Base-by-base conservation (phyloP, 805 yeast genomes). In the Dipodascopsis uninucleata region DNA sequence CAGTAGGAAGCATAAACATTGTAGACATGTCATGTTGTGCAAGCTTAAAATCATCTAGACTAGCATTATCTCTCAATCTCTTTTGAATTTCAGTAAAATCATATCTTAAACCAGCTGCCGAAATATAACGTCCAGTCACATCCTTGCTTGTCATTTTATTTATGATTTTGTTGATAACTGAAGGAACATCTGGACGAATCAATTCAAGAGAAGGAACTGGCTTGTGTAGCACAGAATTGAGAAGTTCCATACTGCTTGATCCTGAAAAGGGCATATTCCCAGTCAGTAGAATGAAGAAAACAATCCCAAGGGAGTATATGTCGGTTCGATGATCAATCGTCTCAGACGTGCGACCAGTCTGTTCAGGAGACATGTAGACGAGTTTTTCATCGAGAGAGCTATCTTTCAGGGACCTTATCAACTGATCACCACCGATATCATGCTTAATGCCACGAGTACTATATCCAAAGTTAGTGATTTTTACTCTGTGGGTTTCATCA, bases 301-400 rank as follows among this genome's bases (percentile, higher is more conserved):
- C 44, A 28, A 53, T 43, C 3, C 58, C 58, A 12, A 53, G 44
- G 6, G 56, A 47, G 43, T 55, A 55, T 20, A 55, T 50, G 29
- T 55, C 58, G n/a, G 56, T 53, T 10, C 58, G 43, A 35, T 47
- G 38, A 31, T 54, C 56, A 28, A 46, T 44, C n/a, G 41, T 25
- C 23, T 24, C 17, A 8, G 56, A 36, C 16, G 55, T 43, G 4
- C 52, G 47, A 5, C 58, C 58, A 10, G 57, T 50, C 35, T 55
- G 58, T 36, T 55, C 58, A 7, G 58, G 58, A 4, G 56, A 48
- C 5, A 53, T 28, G 25, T 52, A 54, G 29, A 45, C 46, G 9
- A 42, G 39, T 24, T 36, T 32, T 12, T 41, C 31, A 21, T 29
- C 32, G 28, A 54, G 31, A 2, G 47, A 31, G n/a, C 36, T 25